phyloP scores from a whole-genome alignment of 2,329 filamentous ascomycete genomes.

The Hypomyces perniciosus region DNA sequence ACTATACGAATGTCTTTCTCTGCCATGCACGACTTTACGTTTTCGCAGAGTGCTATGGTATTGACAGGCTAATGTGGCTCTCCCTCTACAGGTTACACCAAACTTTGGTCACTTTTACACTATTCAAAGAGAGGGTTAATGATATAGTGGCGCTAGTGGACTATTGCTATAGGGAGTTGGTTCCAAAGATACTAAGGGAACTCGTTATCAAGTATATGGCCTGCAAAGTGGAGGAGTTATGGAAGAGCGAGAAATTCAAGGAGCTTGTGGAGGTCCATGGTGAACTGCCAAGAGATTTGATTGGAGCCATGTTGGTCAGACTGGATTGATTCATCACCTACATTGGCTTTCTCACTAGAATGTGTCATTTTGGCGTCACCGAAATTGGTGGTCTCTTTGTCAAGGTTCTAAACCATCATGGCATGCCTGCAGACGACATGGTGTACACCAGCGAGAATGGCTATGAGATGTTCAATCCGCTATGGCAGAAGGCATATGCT shows the following conservation, averaged over 20 bases:
- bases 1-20: conserved; percentile 5
- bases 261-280: conserved; percentile 8
- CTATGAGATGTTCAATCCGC: background rate
- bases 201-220: conserved; percentile 9
- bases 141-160: conserved; percentile 7
- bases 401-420: background rate
- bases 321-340: background rate
- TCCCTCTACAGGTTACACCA: conserved; percentile 10
- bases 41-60: conserved; percentile 14
- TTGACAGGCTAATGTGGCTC: conserved; percentile 6
- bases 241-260: conserved; percentile 10
- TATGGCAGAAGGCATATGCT: background rate
- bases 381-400: background rate
- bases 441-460: background rate
- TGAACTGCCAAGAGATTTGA: conserved; percentile 3
- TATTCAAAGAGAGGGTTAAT: background rate
- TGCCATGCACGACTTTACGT: conserved; percentile 11
- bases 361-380: background rate
- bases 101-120: background rate
- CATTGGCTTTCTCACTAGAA: background rate
- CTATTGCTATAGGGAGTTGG: conserved; percentile 9
- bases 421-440: background rate
- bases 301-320: background rate
- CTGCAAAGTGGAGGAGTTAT: conserved; percentile 11
- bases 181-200: conserved; percentile 5